A percentile compares a stretch with the other conserved stretches of the same genome.
Conservation (phyloP, 2,329 filamentous ascomycete species). For the Arthrinium phaeospermum region DNA sequence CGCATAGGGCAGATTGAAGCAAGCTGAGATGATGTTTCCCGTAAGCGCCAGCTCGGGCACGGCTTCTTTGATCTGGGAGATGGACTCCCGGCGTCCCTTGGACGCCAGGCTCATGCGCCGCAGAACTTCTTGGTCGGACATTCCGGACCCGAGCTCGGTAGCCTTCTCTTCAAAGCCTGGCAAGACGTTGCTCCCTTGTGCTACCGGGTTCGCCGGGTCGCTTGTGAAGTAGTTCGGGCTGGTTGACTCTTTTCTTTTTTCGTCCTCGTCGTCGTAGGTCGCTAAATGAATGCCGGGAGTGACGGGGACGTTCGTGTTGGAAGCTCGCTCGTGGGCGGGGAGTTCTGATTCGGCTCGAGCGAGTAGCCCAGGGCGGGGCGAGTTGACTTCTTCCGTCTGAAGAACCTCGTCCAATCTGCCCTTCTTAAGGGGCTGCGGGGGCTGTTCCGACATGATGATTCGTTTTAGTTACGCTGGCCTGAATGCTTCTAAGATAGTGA, state of each 20-base stretch:
- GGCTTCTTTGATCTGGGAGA: constrained; percentile 60
- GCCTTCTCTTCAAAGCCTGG: constrained; percentile 18
- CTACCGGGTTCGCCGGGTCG: constrained; percentile 26
- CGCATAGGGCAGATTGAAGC: constrained; percentile 67
- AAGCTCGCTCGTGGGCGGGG: constrained; percentile 42
- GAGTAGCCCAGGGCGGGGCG: constrained; percentile 8
- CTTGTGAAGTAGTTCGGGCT: constrained; percentile 41
- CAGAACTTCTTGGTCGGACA: constrained; percentile 48
- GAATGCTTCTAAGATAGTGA: neutral
- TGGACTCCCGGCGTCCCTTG: constrained; percentile 54
- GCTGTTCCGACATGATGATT: constrained; percentile 6
- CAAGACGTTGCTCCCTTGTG: neutral
- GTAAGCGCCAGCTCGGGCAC: constrained; percentile 64
- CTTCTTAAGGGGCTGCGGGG: constrained; percentile 7
- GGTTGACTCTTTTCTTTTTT: constrained; percentile 24
- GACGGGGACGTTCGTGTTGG: constrained; percentile 45
- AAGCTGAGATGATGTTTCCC: constrained; percentile 71
- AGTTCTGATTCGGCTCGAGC: constrained; percentile 25
- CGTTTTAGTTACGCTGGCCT: constrained; percentile 2
- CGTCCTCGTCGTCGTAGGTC: constrained; percentile 36
- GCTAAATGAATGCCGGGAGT: constrained; percentile 45
- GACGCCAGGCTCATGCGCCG: constrained; percentile 49
- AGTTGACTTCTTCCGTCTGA: neutral
- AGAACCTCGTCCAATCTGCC: constrained; percentile 6
- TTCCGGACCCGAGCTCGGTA: constrained; percentile 41